Base-by-base conservation (phyloP, 73 alveolate genomes). In the Paramecium bursaria region DNA sequence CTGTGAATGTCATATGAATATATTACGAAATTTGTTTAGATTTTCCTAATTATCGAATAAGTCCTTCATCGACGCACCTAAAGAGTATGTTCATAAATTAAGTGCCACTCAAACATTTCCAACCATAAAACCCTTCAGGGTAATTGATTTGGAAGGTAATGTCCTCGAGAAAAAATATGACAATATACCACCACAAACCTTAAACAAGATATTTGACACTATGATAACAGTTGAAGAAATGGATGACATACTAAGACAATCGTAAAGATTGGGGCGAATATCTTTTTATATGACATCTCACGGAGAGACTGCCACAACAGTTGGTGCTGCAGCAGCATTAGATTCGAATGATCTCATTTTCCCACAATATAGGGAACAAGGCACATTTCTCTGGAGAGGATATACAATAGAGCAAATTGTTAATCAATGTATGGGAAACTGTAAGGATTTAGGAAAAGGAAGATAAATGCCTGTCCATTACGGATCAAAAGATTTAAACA, bases 401-500 rank as follows among this genome's bases (percentile, higher is more conserved):
- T 93, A 91, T 85, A 75, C 95, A 4, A 85, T 95, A 54, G 86
- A 91, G 87, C 88, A 94, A 53, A 94, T 95, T 90, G 98, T 96
- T 2, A 95, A 96, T 86, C 91, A 96, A 88, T 86, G 90, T 55
- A 87, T 90, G 14, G 95, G 97, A 46, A 96, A 96, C 75, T 60
- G 60, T 46, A 79, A 51, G 7, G 99, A 96, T 85, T 88, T 74
- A 48, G 98, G 99, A 52, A 94, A 96, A 75, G 99, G 99, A 0
- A 91, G 97, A 74, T 89, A 96, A 75, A 90, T 96, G 98, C 99
- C 98, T 27, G 98, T 96, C 46, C 99, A 96, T 76, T 96, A 96
- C 61, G 98, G 99, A 74, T 75, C 91, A 31, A 55, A 88, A 47
- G 95, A 75, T 60, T 85, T 87, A 50, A 96, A 96, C 74, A 88